Conservation (phyloP, 257 asterid species). For the Osmanthus fragrans region DNA sequence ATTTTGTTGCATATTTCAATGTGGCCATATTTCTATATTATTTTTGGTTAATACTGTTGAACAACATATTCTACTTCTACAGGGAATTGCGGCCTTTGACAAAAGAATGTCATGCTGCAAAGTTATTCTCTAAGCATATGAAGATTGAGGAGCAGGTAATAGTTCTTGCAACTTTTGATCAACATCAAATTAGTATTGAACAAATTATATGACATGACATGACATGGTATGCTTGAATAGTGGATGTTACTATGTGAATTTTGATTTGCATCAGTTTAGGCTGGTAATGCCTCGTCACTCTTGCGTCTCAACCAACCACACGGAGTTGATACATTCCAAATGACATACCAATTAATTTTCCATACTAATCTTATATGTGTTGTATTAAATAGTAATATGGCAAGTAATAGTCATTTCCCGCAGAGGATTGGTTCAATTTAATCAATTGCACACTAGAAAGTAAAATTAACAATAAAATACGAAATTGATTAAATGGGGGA, state of each 20-base stretch:
- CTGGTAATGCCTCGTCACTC: background rate
- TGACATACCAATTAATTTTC: too few species aligned
- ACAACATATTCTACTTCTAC: conserved; percentile 25
- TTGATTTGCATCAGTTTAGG: conserved; percentile 1
- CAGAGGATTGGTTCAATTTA: too few species aligned
- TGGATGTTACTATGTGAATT: conserved; percentile 8
- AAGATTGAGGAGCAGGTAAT: conserved; percentile 96
- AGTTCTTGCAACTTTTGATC: conserved; percentile 11
- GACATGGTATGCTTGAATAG: background rate
- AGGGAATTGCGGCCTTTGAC: conserved; percentile 88
- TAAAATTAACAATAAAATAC: too few species aligned
- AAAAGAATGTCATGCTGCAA: conserved; percentile 85
- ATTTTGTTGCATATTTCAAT: background rate
- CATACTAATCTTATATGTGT: too few species aligned
- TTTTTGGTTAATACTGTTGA: conserved; percentile 13
- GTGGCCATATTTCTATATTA: background rate
- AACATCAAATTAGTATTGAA: conserved; percentile 5
- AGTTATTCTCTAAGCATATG: conserved; percentile 95
- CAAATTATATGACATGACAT: background rate
- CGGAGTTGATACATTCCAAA: background rate
- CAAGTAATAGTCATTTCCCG: background rate
- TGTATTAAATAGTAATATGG: too few species aligned
- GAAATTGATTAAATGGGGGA: too few species aligned
- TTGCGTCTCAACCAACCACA: background rate
- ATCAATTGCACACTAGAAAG: too few species aligned